A percentile compares a stretch with the other conserved stretches of the same genome.
Evolutionary conservation across 495 filamentous ascomycete genomes (phyloP).

Genomic region (Penicillium mononematosum): DNA sequence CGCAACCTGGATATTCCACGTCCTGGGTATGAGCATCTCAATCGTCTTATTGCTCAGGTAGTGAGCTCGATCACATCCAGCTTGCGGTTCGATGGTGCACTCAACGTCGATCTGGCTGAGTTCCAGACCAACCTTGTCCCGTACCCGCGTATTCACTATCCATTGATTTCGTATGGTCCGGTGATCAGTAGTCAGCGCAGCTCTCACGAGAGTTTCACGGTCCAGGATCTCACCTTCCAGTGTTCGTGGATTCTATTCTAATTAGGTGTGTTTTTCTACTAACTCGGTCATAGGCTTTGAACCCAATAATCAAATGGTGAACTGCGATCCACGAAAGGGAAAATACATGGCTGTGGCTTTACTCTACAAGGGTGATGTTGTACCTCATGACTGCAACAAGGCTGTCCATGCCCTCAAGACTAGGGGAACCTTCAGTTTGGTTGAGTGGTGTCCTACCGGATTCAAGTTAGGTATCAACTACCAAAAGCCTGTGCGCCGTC

Average conservation of each 20-base stretch:
- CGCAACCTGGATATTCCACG: conserved; percentile 86
- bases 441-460: conserved; percentile 95
- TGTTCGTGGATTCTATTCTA: conserved; percentile 50
- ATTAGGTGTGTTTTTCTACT: conserved; percentile 9
- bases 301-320: conserved; percentile 95
- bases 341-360: conserved; percentile 95
- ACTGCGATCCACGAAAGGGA: conserved; percentile 86
- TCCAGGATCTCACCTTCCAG: conserved; percentile 82
- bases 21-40: conserved; percentile 82
- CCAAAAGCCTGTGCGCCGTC: conserved; percentile 80
- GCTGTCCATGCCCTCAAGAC: conserved; percentile 76
- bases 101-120: conserved; percentile 91
- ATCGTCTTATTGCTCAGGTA: conserved; percentile 87
- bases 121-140: conserved; percentile 95
- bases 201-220: conserved; percentile 89
- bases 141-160: conserved; percentile 90
- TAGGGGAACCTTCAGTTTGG: conserved; percentile 84
- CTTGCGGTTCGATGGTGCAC: conserved; percentile 83
- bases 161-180: conserved; percentile 83
- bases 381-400: conserved; percentile 78
- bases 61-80: conserved; percentile 90
- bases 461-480: conserved; percentile 96
- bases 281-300: conserved; percentile 62
- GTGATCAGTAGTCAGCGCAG: conserved; percentile 80
- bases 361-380: conserved; percentile 86